Conservation (phyloP, 352 stramenopile species). For the Elongisporangium prolatum region DNA sequence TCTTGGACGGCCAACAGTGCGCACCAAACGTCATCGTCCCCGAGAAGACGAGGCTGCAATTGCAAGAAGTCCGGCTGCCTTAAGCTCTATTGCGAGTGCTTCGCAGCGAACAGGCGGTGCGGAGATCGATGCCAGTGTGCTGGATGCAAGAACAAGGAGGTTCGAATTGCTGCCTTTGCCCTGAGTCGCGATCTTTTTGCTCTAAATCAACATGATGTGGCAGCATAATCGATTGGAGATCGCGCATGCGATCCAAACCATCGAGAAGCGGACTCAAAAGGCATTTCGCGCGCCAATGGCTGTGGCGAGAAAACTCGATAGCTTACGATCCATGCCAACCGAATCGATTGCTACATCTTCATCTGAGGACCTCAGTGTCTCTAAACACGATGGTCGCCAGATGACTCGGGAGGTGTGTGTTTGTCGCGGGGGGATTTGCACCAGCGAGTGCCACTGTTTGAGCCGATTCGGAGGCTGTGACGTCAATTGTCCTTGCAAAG, state of each 20-base stretch:
- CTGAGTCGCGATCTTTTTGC: not conserved
- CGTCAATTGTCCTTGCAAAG: conserved; percentile 30
- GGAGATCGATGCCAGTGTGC: conserved; percentile 67
- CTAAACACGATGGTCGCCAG: conserved; percentile 11
- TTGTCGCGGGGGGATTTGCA: conserved; percentile 38
- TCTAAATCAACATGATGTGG: not conserved
- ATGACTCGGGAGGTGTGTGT: conserved; percentile 17
- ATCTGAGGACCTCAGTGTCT: not conserved
- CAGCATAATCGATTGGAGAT: conserved; percentile 52
- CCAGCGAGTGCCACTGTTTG: conserved; percentile 38
- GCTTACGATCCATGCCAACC: conserved; percentile 10
- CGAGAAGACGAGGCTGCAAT: conserved; percentile 73
- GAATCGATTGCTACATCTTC: conserved; percentile 1
- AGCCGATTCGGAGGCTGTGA: conserved; percentile 31
- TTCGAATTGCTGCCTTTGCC: conserved; percentile 1
- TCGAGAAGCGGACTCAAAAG: conserved; percentile 54
- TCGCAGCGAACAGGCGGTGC: conserved; percentile 47
- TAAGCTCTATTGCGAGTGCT: conserved; percentile 91
- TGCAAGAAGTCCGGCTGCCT: conserved; percentile 97
- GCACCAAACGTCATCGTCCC: not conserved
- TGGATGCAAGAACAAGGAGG: conserved; percentile 67
- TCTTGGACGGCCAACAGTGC: not conserved
- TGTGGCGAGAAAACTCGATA: conserved; percentile 16
- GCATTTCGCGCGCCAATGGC: conserved; percentile 28
- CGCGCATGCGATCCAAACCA: conserved; percentile 40